Percentiles rank a stretch among this genome's conserved stretches.
Evolutionary conservation across 495 filamentous ascomycete genomes (phyloP).

Genomic region (Podospora comata): DNA sequence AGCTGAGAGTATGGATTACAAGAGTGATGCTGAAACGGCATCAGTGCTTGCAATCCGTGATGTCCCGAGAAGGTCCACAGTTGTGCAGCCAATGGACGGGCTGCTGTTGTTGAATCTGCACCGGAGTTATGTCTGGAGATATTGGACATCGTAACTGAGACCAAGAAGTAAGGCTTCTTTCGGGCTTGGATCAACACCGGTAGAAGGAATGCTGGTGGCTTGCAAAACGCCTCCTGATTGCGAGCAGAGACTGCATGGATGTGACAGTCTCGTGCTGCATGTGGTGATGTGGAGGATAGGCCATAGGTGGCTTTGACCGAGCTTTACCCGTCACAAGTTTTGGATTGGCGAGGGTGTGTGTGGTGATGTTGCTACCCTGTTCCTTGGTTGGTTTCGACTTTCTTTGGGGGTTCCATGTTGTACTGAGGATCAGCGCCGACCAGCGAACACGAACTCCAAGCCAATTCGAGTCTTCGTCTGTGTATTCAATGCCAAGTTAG

Average conservation of each 20-base stretch:
- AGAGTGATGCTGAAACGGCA: too few species aligned
- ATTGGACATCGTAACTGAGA: background rate
- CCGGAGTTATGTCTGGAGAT: background rate
- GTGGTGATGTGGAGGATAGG: background rate
- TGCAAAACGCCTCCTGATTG: background rate
- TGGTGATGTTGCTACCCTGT: background rate
- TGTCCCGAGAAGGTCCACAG: background rate
- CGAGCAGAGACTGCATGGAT: background rate
- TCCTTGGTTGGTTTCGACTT: background rate
- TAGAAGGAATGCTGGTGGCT: background rate
- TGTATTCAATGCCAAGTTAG: too few species aligned
- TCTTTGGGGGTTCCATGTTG: too few species aligned
- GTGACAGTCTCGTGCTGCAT: background rate
- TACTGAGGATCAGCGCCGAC: too few species aligned
- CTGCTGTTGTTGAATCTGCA: background rate
- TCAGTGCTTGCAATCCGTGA: too few species aligned
- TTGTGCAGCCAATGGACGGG: background rate
- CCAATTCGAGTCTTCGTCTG: too few species aligned
- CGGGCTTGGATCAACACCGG: background rate
- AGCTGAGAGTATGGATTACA: background rate
- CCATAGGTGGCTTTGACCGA: background rate
- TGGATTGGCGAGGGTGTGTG: background rate
- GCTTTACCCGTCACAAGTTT: background rate
- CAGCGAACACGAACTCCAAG: too few species aligned
- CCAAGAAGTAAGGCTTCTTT: background rate